Conservation (phyloP, 768 basidiomycete species). For the Auriscalpium orientale region DNA sequence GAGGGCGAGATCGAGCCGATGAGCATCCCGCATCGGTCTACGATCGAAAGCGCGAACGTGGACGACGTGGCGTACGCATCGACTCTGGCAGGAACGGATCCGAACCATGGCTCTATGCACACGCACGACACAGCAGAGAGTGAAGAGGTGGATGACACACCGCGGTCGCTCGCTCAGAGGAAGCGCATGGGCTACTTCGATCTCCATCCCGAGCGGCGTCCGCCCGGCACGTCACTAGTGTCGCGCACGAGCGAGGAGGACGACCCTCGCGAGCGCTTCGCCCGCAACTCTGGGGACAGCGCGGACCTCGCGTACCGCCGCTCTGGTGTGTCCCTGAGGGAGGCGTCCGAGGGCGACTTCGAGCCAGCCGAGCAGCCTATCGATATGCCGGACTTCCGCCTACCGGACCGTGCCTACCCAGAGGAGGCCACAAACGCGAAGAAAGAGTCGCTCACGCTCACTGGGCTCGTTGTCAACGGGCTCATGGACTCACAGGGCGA, state of each 20-base stretch:
- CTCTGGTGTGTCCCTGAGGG: not conserved
- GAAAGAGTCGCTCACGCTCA: conserved; percentile 1
- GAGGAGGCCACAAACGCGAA: not conserved
- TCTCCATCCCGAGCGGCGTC: conserved; percentile 65
- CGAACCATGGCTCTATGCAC: not conserved
- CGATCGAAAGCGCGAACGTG: not conserved
- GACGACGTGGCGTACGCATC: conserved; percentile 1
- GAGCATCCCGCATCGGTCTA: conserved; percentile 8
- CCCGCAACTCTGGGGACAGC: conserved; percentile 7
- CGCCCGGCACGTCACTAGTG: conserved; percentile 17
- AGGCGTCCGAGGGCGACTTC: not conserved
- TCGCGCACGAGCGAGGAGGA: conserved; percentile 18
- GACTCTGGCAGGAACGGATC: conserved; percentile 3
- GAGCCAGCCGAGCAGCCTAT: not conserved
- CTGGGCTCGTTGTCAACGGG: not conserved
- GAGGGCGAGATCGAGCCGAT: conserved; percentile 19
- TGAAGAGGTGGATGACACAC: not conserved
- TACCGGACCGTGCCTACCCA: not conserved
- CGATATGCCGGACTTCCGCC: conserved; percentile 1
- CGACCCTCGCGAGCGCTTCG: conserved; percentile 7
- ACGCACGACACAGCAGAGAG: conserved; percentile 17
- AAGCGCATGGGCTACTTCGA: conserved; percentile 66
- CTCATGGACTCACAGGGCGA: not conserved
- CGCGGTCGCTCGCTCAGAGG: conserved; percentile 7
- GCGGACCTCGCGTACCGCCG: not conserved